Conservation (phyloP, 257 asterid genomes). For the Lantana camara region DNA sequence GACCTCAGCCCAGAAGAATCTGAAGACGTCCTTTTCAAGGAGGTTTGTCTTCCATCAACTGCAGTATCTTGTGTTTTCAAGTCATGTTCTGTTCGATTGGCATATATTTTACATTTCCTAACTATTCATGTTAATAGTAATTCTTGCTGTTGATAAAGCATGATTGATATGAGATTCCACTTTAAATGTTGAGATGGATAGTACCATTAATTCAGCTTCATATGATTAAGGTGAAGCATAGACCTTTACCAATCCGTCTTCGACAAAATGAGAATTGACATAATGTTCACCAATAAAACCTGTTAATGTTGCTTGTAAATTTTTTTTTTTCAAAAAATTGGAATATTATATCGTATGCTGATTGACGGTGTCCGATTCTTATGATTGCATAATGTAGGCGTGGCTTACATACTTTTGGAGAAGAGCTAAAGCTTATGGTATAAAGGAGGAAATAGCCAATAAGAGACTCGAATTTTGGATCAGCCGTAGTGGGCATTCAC, state of each 20-base stretch:
- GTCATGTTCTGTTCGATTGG: conserved; percentile 6
- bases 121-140: neutral
- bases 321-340: conserved; percentile 6
- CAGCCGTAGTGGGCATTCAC: conserved; percentile 79
- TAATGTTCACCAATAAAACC: neutral
- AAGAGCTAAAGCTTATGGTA: conserved; percentile 83
- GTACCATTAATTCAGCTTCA: neutral
- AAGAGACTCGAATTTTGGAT: conserved; percentile 83
- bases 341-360: neutral
- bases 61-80: conserved; percentile 23
- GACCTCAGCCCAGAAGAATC: conserved; percentile 97
- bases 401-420: conserved; percentile 97
- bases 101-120: conserved; percentile 8
- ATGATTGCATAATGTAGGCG: conserved; percentile 52
- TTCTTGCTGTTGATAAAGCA: neutral
- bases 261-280: neutral
- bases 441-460: conserved; percentile 77
- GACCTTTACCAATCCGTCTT: neutral
- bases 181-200: neutral
- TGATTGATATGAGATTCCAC: too few relatives aligned
- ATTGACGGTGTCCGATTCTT: conserved; percentile 4
- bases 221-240: neutral
- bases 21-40: conserved; percentile 97
- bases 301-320: neutral
- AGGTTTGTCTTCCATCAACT: conserved; percentile 49